Evolutionary conservation across 768 basidiomycete species (phyloP), one percentile per base, ranked within the genome.

Genomic region (Collybia nuda): DNA sequence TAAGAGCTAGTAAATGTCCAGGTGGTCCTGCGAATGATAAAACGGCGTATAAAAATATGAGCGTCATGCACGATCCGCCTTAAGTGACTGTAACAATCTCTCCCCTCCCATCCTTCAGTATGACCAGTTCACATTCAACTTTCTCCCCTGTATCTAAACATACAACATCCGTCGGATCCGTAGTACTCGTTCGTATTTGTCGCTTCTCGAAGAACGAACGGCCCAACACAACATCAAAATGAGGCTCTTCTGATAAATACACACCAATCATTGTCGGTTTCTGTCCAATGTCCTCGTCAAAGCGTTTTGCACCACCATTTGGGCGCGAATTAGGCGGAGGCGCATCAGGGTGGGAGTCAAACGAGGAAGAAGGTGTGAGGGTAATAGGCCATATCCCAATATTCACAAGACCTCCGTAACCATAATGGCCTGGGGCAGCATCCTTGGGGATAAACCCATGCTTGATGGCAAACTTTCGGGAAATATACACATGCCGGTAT

Each of bases 161-260:
- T 2, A 91, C 82, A 12, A 99, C 86, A 57, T 88, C 84, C 8
- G 97, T 98, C 35, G 85, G 86, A 64, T 99, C 96, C 36, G 86
- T 73, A 0, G 86, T 73, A 62, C 88, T 91, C 24, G 82, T 84
- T 66, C 86, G 87, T 56, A 98, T 84, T 62, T 88, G 87, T 57
- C 92, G 76, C 61, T 78, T 85, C 76, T 88, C 88, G 54, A 87
- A 82, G 61, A 97, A 94, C 19, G 84, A 85, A 21, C 95, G 77
- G 1, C 95, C 95, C 5, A 98, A 79, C 4, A 98, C 88, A 41
- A 98, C 90, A 59, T 97, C 94, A 67, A 98, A 98, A 62, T 98
- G 93, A 0, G 88, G 85, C 64, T 97, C 95, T 63, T 99, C 97
- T 3, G 90, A 88, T 24, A 98, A 79, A 67, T 90, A 94, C 7